phyloP scores from a whole-genome alignment of 768 basidiomycete genomes.

The Russula virescens region DNA sequence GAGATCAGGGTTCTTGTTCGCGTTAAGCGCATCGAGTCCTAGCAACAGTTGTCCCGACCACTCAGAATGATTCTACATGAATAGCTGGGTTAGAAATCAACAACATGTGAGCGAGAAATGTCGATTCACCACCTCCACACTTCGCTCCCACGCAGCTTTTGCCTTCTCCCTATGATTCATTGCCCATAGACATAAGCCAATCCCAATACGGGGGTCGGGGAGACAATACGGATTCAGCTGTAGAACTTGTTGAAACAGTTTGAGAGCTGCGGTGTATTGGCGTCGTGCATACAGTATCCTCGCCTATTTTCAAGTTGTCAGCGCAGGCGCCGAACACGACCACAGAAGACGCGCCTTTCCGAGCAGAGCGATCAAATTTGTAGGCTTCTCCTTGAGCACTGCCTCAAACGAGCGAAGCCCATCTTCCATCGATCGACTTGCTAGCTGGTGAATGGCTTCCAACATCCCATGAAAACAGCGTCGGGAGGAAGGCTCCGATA shows the following conservation, averaged over 20 bases:
- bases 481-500: neutral
- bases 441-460: slow-evolving; percentile 76
- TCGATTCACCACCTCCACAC: slow-evolving; percentile 69
- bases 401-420: slow-evolving; percentile 78
- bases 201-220: slow-evolving; percentile 93
- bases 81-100: neutral
- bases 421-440: slow-evolving; percentile 73
- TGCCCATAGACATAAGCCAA: slow-evolving; percentile 91
- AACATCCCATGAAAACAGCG: slow-evolving; percentile 3
- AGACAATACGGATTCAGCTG: slow-evolving; percentile 67
- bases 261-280: slow-evolving; percentile 72
- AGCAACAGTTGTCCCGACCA: slow-evolving; percentile 79
- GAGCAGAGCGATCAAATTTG: slow-evolving; percentile 80
- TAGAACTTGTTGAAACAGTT: slow-evolving; percentile 81
- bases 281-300: slow-evolving; percentile 79
- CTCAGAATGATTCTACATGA: slow-evolving; percentile 60
- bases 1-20: slow-evolving; percentile 65
- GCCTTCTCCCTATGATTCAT: slow-evolving; percentile 80
- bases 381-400: slow-evolving; percentile 71
- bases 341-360: slow-evolving; percentile 60
- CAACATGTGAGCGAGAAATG: neutral
- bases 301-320: slow-evolving; percentile 43
- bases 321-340: neutral
- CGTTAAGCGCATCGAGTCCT: slow-evolving; percentile 81
- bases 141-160: slow-evolving; percentile 84